A percentile compares a stretch with the other conserved stretches of the same genome.
These are phyloP conservation scores for Salinomyces thailandicus DNA, from an alignment of 2,329 filamentous ascomycete species.

Conservation along the genomic window DNA sequence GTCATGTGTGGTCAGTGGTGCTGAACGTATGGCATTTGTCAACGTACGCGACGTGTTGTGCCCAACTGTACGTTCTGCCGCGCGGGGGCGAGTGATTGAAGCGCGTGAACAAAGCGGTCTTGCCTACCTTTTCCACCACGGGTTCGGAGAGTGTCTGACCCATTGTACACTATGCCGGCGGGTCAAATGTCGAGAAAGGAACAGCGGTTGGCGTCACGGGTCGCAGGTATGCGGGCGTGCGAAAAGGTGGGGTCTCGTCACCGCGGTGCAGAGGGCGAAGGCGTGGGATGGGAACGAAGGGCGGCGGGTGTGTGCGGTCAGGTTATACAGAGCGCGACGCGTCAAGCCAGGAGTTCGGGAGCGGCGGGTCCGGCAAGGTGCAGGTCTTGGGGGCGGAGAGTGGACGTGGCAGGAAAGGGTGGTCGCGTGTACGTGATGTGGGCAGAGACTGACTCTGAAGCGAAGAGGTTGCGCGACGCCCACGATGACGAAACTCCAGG, in stretches of 20 bases:
- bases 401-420: background rate
- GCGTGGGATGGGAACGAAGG: background rate
- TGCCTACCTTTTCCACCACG: conserved; percentile 91
- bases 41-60: background rate
- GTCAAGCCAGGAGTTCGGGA: too few species aligned
- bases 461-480: background rate
- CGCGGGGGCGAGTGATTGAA: too few species aligned
- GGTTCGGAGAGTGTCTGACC: conserved; percentile 99
- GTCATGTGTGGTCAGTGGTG: conserved; percentile 1
- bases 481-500: background rate
- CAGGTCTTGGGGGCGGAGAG: background rate
- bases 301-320: background rate
- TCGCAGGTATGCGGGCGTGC: conserved; percentile 1
- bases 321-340: conserved; percentile 1
- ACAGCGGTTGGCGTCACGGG: background rate
- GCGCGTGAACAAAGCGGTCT: conserved; percentile 14
- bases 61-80: background rate
- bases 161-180: conserved; percentile 47
- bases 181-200: too few species aligned
- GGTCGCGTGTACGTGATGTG: background rate
- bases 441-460: background rate
- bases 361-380: background rate
- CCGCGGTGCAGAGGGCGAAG: background rate
- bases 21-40: conserved; percentile 1
- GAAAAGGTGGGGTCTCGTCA: conserved; percentile 1